Conservation (phyloP, 1,139 yeast genomes). For the Scheffersomyces segobiensis region DNA sequence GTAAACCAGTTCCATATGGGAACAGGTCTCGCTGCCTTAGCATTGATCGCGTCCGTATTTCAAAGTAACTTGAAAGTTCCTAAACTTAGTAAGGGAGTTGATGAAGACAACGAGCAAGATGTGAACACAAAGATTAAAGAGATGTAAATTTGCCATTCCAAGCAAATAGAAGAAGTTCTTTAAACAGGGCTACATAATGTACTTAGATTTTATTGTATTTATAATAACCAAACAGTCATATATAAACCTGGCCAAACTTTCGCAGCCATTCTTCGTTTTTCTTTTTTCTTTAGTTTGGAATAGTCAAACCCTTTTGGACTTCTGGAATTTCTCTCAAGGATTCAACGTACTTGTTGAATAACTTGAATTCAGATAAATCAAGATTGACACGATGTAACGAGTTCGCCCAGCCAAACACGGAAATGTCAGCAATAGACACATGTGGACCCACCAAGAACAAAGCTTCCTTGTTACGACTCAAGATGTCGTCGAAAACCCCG, state of each 20-base stretch:
- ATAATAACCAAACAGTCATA: background rate
- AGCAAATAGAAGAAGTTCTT: background rate
- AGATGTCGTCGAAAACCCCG: slow-evolving; percentile 52
- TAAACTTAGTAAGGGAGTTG: background rate
- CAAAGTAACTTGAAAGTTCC: background rate
- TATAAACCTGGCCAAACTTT: background rate
- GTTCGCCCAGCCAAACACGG: slow-evolving; percentile 41
- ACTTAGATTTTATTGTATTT: background rate
- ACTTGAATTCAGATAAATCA: slow-evolving; percentile 45
- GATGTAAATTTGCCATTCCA: background rate
- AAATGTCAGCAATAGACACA: slow-evolving; percentile 54
- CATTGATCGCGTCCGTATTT: background rate
- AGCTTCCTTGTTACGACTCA: slow-evolving; percentile 36
- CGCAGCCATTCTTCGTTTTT: background rate
- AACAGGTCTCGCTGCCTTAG: background rate
- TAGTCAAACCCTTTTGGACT: slow-evolving; percentile 30
- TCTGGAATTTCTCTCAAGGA: slow-evolving; percentile 36
- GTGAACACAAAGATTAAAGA: background rate
- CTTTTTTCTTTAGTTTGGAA: background rate
- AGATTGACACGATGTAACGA: slow-evolving; percentile 21
- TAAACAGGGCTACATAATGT: background rate
- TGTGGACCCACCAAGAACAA: slow-evolving; percentile 59
- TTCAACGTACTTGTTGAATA: slow-evolving; percentile 45
- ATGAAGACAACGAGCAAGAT: background rate
- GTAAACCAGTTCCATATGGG: slow-evolving; percentile 34